These are phyloP conservation scores for Sclerotinia minor DNA, from an alignment of 2,329 filamentous ascomycete species.

Conservation along the genomic window DNA sequence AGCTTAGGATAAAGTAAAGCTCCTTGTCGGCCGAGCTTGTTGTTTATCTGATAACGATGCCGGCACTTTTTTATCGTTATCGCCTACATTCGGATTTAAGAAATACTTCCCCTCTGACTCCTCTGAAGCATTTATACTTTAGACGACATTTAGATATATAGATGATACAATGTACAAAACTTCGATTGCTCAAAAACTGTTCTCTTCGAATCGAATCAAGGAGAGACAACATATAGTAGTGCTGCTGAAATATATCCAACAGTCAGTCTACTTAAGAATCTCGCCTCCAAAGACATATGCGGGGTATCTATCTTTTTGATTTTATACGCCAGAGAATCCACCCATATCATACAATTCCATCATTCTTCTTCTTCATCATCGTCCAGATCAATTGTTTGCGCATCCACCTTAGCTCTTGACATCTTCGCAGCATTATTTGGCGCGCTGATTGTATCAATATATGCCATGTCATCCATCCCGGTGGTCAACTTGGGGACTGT, in stretches of 20 bases:
- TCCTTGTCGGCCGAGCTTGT: constrained; percentile 15
- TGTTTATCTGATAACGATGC: constrained; percentile 16
- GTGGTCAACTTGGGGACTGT: constrained; percentile 48
- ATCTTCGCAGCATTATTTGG: constrained; percentile 42
- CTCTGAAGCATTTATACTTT: neutral
- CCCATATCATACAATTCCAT: constrained; percentile 16
- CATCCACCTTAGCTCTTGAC: constrained; percentile 36
- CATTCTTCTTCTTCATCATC: constrained; percentile 20
- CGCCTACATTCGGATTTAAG: constrained; percentile 23
- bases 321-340: constrained; percentile 33
- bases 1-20: constrained; percentile 20
- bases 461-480: constrained; percentile 57
- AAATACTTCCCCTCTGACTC: neutral
- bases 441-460: constrained; percentile 63
- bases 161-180: neutral
- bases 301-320: constrained; percentile 37
- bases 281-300: constrained; percentile 26
- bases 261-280: constrained; percentile 17
- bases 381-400: constrained; percentile 26
- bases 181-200: neutral
- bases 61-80: constrained; percentile 26
- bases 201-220: neutral
- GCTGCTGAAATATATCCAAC: constrained; percentile 14
- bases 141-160: neutral
- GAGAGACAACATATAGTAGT: neutral